A percentile compares a stretch with the other conserved stretches of the same genome.
Conservation (phyloP, 257 asterid species). For the Przewalskia tangutica region DNA sequence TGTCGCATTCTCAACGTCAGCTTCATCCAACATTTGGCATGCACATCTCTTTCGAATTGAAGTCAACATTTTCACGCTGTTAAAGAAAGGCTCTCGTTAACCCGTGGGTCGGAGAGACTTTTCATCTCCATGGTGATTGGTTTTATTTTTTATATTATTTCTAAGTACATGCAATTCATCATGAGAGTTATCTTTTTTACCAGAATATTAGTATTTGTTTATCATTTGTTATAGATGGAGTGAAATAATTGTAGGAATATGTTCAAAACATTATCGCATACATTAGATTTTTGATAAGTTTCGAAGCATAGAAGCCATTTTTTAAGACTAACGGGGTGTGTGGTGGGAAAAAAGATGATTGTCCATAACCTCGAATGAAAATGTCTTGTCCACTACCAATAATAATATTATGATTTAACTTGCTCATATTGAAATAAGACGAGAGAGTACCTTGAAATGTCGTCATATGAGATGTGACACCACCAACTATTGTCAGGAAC, state of each 20-base stretch:
- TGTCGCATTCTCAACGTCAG: neutral
- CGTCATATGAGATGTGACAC: too few relatives aligned
- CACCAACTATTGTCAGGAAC: too few relatives aligned
- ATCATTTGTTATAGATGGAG: neutral
- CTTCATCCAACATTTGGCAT: conserved; percentile 2
- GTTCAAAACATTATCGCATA: too few relatives aligned
- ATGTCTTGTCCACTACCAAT: too few relatives aligned
- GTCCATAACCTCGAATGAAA: too few relatives aligned
- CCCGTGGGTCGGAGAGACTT: neutral
- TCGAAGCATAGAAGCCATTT: too few relatives aligned
- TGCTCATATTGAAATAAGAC: too few relatives aligned
- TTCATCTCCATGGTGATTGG: neutral
- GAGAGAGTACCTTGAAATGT: too few relatives aligned
- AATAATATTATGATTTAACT: too few relatives aligned
- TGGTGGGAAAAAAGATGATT: too few relatives aligned
- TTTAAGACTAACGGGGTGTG: too few relatives aligned
- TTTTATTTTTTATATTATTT: neutral
- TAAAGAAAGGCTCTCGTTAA: neutral
- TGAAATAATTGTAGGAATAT: neutral
- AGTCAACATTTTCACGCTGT: conserved; percentile 4
- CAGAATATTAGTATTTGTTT: neutral
- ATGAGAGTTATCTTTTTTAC: neutral
- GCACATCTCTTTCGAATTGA: neutral
- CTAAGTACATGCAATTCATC: neutral
- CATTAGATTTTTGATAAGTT: too few relatives aligned